Conservation (phyloP, 129 eudicot species). For the Mikania micrantha region DNA sequence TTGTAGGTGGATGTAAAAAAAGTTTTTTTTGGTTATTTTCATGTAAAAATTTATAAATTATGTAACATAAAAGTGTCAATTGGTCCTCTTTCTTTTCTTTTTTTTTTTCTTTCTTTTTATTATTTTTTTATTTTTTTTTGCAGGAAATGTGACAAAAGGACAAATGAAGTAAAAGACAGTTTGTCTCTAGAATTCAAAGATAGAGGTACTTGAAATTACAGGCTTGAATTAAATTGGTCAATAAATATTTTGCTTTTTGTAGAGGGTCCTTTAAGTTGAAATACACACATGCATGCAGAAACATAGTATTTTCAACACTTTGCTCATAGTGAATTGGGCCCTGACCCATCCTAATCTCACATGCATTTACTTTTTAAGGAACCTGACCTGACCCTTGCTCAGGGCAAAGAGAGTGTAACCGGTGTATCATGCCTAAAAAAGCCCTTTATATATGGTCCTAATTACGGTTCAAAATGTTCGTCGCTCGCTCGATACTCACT, state of each 20-base stretch:
- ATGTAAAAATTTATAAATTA: not conserved
- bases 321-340: slow-evolving; percentile 17
- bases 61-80: slow-evolving; percentile 2
- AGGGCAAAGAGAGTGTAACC: too few relatives aligned
- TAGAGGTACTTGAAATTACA: slow-evolving; percentile 19
- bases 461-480: too few relatives aligned
- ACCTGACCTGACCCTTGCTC: not conserved
- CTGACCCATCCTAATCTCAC: not conserved
- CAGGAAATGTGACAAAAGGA: slow-evolving; percentile 27
- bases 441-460: too few relatives aligned
- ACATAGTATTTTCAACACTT: slow-evolving; percentile 12
- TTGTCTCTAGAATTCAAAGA: not conserved
- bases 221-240: slow-evolving; percentile 15
- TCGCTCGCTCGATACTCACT: too few relatives aligned
- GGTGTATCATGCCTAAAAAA: too few relatives aligned
- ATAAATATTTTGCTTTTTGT: slow-evolving; percentile 14
- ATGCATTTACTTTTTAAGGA: not conserved
- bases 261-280: slow-evolving; percentile 10
- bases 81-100: slow-evolving; percentile 15
- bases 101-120: slow-evolving; percentile 1
- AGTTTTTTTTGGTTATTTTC: not conserved
- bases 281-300: slow-evolving; percentile 24
- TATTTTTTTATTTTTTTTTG: too few relatives aligned
- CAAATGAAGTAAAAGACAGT: slow-evolving; percentile 3
- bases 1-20: not conserved